phyloP scores from a whole-genome alignment of 75 land plant species.

The Pinus tabuliformis region DNA sequence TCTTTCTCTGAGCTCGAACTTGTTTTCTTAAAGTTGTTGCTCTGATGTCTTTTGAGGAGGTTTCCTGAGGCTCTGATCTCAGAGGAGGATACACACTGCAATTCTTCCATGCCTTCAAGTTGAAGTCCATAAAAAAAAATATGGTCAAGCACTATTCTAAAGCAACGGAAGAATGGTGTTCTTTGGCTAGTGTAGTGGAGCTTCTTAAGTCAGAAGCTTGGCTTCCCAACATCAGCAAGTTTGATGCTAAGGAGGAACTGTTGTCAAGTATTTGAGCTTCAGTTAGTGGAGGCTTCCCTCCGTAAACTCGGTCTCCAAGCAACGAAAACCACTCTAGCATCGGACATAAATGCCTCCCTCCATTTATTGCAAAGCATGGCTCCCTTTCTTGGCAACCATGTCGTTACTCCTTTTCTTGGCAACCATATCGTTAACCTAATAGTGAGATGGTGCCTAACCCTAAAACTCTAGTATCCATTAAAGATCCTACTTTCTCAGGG shows the following conservation, averaged over 20 bases:
- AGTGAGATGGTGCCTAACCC: slow-evolving; percentile 25
- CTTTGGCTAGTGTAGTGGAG: slow-evolving; percentile 18
- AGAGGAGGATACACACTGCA: too few species aligned
- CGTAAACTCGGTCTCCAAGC: background rate
- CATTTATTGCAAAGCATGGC: slow-evolving; percentile 29
- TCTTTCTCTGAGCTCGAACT: too few species aligned
- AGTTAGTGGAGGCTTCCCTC: too few species aligned
- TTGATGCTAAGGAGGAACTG: too few species aligned
- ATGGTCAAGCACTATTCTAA: slow-evolving; percentile 32
- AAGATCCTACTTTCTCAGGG: slow-evolving; percentile 18
- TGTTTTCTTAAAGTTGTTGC: too few species aligned
- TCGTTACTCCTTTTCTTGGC: slow-evolving; percentile 15
- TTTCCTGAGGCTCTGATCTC: too few species aligned
- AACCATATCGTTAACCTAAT: slow-evolving; percentile 20
- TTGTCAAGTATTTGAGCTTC: too few species aligned
- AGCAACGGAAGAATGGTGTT: slow-evolving; percentile 25
- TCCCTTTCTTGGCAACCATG: slow-evolving; percentile 20
- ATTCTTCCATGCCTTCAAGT: slow-evolving; percentile 1
- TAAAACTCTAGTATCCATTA: slow-evolving; percentile 22
- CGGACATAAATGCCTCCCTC: background rate
- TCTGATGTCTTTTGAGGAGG: too few species aligned
- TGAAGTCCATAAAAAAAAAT: slow-evolving; percentile 30
- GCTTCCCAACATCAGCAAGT: too few species aligned
- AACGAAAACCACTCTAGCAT: background rate
- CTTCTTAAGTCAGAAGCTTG: too few species aligned